phyloP scores from a whole-genome alignment of 78 protist species.

The Trichosphaerium sp. region DNA sequence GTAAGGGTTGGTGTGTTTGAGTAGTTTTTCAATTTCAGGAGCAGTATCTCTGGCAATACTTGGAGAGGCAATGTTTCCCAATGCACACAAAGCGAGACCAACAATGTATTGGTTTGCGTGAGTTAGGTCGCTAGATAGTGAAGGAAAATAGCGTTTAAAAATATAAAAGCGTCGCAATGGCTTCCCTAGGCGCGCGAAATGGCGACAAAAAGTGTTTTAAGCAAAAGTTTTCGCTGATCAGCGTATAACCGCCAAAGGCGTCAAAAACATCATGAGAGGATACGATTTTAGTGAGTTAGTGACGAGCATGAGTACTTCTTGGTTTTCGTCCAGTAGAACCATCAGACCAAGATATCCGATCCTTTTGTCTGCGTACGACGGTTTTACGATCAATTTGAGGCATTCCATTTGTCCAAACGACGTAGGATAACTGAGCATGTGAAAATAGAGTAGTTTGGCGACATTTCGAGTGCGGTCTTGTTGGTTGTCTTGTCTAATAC shows the following conservation, averaged over 20 bases:
- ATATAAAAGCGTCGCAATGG: too few species aligned
- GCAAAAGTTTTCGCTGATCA: too few species aligned
- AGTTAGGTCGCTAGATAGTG: slow-evolving; percentile 57
- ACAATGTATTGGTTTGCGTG: slow-evolving; percentile 69
- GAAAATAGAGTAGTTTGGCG: slow-evolving; percentile 92
- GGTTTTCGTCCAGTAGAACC: slow-evolving; percentile 87
- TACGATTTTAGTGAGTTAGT: slow-evolving; percentile 86
- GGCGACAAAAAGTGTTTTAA: too few species aligned
- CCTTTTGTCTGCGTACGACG: slow-evolving; percentile 83
- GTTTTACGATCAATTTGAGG: slow-evolving; percentile 81
- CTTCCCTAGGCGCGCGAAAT: too few species aligned
- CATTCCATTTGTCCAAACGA: slow-evolving; percentile 94
- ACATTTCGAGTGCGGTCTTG: slow-evolving; percentile 80
- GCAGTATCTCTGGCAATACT: slow-evolving; percentile 92
- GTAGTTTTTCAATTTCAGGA: slow-evolving; percentile 80
- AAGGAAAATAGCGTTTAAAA: not conserved
- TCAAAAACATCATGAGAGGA: too few species aligned
- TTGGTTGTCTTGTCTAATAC: slow-evolving; percentile 50
- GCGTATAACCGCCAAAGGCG: too few species aligned
- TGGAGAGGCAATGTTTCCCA: slow-evolving; percentile 85
- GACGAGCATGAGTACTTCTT: slow-evolving; percentile 85
- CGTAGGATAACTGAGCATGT: slow-evolving; percentile 94
- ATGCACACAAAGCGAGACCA: slow-evolving; percentile 82
- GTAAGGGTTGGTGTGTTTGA: slow-evolving; percentile 67
- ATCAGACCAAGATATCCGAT: slow-evolving; percentile 89